Evolutionary conservation across 768 basidiomycete species (phyloP), one percentile per base, ranked within the genome.

Genomic region (Phlebiopsis gigantea): DNA sequence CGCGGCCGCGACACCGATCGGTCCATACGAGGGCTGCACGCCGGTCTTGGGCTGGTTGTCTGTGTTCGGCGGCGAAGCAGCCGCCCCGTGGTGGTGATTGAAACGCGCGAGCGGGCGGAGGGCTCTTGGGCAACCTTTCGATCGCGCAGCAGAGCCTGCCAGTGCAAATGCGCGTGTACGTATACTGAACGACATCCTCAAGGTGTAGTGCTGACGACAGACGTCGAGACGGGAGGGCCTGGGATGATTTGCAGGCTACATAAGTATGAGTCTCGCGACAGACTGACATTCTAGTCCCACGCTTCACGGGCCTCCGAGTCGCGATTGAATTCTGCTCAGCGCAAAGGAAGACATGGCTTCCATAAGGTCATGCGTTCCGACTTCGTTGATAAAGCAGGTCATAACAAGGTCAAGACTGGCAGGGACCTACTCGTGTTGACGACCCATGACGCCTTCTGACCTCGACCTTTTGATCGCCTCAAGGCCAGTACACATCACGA

Each of bases 1-100:
- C 2, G 85, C 87, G 10, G 83, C 84, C 12, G 72, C 73, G 46
- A 88, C 83, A 1, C 87, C 87, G 47, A 88, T 71, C 12, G 80
- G 84, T 0, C 79, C 83, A 22, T 83, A 75, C 21, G 80, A 79
- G 5, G 84, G 84, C 14, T 72, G 64, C 15, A 78, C 30, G 52
- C 67, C 67, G 2, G 63, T 61, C 44, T 61, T 62, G 78, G 48
- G 56, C 68, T 65, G 57, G 58, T 59, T 67, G 59, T 54, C 29
- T 48, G 51, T 22, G 45, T 61, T 51, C 47, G 57, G 54, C 25
- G 63, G 63, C 7, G 63, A 62, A 19, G 51, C 46, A 4, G n/a
- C 21, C 17, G 44, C 54, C 22, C 56, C 26, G 42, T 15, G 17
- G 21, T 9, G 14, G 46, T 22, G 39, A n/a, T 45, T 34, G 34